Percentiles rank a stretch among this genome's conserved stretches.
Evolutionary conservation across 192 early-diverging fungal species (phyloP).

Genomic region (Backusella parvicylindrica): DNA sequence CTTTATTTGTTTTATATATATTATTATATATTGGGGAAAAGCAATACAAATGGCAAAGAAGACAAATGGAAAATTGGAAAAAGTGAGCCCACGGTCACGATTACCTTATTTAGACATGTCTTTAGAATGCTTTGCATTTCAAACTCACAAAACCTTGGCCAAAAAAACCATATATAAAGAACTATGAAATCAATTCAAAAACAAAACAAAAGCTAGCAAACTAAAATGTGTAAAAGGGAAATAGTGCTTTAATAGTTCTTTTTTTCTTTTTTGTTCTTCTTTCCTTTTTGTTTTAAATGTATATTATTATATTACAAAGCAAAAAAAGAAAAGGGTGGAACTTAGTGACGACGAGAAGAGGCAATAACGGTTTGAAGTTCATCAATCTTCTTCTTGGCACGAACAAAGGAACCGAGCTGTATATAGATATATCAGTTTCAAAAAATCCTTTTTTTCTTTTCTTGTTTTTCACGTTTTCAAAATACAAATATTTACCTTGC

Average conservation of each 20-base stretch:
- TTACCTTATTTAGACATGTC: neutral
- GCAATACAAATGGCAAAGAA: neutral
- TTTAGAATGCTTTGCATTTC: neutral
- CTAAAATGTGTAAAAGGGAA: no score
- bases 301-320: neutral
- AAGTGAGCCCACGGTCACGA: neutral
- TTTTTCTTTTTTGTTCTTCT: neutral
- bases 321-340: neutral
- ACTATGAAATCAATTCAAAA: no score
- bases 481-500: conserved; percentile 54
- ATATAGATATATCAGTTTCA: neutral
- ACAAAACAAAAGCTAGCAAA: no score
- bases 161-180: no score
- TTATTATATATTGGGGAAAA: neutral
- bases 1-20: no score
- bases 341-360: conserved; percentile 78
- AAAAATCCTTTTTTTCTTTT: neutral
- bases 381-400: conserved; percentile 99
- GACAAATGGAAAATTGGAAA: neutral
- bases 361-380: conserved; percentile 92
- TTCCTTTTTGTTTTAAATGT: neutral
- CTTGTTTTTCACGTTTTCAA: neutral
- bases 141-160: neutral
- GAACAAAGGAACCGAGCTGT: conserved; percentile 91
- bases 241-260: neutral